Base-by-base conservation (phyloP, 2,329 filamentous ascomycete genomes). In the Monosporascus sp. region DNA sequence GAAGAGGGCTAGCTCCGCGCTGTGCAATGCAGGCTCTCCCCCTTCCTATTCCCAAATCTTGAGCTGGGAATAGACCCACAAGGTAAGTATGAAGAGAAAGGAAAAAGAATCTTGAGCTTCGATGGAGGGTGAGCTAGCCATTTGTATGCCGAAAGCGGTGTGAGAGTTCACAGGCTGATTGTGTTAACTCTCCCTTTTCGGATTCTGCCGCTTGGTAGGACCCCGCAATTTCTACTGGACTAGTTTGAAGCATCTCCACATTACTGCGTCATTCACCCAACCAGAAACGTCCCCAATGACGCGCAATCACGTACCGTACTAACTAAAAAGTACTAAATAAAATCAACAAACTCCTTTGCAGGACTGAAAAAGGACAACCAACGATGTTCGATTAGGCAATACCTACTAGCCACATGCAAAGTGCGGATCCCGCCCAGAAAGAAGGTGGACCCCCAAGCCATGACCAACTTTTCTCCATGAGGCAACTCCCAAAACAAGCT, bases 11-110 rank as follows among this genome's bases (percentile, higher is more conserved):
- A 69, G 75, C 74, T 70, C 76, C 76, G 71, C 76, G 74, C 66
- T 76, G 76, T 80, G 76, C 76, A 76, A 78, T 79, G 76, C 75
- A 79, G 76, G 74, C 70, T 69, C 70, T 67, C 72, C 71, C 62
- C 62, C 65, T 71, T 76, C 71, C 67, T 61, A 60, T 53, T 62
- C 62, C 65, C 68, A 59, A 64, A 72, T 74, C 72, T 59, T 78
- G 76, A 79, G 66, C 76, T 64, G 65, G 67, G 64, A 59, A 60
- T 56, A 62, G 64, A 70, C 66, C 66, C 69, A 71, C 69, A 78
- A 79, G 74, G 74, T 77, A 79, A 78, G 76, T 78, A 78, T 79
- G 71, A 74, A 71, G 69, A 73, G 67, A 59, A 69, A 72, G 69
- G 64, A 59, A 66, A 64, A 48, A 59, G 67, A 67, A 60, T 56